Conservation (phyloP, 805 yeast genomes). For the Hanseniaspora thailandica region DNA sequence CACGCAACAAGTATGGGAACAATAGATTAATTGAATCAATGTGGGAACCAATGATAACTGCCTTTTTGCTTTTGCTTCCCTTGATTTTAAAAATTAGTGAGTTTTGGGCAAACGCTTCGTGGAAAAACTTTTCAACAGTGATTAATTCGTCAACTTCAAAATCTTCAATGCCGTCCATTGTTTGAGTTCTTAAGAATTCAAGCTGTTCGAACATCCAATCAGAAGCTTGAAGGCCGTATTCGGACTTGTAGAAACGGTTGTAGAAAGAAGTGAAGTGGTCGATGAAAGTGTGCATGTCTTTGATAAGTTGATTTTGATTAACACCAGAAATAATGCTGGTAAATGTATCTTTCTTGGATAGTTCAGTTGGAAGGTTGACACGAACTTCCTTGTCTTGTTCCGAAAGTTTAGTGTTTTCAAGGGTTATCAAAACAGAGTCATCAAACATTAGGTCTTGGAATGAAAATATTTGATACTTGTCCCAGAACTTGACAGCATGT, state of each 20-base stretch:
- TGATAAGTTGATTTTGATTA: not conserved
- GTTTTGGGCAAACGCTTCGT: conserved; percentile 64
- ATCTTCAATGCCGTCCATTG: not conserved
- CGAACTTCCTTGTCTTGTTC: not conserved
- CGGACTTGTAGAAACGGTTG: conserved; percentile 66
- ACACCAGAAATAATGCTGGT: not conserved
- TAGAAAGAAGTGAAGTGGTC: conserved; percentile 55
- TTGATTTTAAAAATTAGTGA: conserved; percentile 57
- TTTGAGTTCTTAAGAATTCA: conserved; percentile 26
- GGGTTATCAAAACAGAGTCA: conserved; percentile 4
- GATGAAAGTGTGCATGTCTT: conserved; percentile 39
- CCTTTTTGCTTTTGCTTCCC: conserved; percentile 35
- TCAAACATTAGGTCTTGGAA: conserved; percentile 13
- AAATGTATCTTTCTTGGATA: not conserved
- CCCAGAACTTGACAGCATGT: not conserved
- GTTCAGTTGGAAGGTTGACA: not conserved
- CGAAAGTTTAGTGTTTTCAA: not conserved
- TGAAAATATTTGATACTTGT: conserved; percentile 5
- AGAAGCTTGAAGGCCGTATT: conserved; percentile 59
- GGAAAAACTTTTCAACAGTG: conserved; percentile 37
- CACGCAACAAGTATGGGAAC: conserved; percentile 53
- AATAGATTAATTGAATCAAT: conserved; percentile 71
- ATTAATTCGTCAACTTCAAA: not conserved
- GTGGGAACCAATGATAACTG: conserved; percentile 77
- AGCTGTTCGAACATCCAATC: conserved; percentile 46